A percentile compares a stretch with the other conserved stretches of the same genome.
Conservation (phyloP, 73 alveolate species). For the Paramecium biaurelia region DNA sequence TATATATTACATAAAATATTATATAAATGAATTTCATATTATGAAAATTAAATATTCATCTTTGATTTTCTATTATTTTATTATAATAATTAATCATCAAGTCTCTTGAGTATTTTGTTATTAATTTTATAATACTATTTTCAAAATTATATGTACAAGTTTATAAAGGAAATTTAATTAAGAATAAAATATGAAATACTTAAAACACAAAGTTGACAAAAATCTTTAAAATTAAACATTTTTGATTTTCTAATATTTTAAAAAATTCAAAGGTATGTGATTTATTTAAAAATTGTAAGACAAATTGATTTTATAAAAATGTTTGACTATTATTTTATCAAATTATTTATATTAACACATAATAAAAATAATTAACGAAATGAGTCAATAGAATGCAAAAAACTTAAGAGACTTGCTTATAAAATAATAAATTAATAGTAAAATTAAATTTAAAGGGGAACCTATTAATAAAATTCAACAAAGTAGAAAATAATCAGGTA, state of each 20-base stretch:
- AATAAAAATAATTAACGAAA: constrained; percentile 10
- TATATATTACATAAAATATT: not conserved
- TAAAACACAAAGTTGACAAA: no score
- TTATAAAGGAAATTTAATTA: no score
- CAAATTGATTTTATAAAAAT: not conserved
- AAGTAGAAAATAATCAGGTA: constrained; percentile 36
- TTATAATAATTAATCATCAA: no score
- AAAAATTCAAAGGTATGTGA: not conserved
- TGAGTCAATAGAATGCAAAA: constrained; percentile 41
- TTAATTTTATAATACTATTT: no score
- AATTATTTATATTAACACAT: not conserved
- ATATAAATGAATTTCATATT: not conserved
- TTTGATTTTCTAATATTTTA: not conserved
- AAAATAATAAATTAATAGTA: constrained; percentile 33
- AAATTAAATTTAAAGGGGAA: constrained; percentile 44
- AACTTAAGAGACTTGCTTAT: constrained; percentile 35
- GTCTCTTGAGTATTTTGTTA: not conserved
- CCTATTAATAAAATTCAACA: not conserved
- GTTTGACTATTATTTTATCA: not conserved
- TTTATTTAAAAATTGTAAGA: not conserved
- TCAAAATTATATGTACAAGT: no score
- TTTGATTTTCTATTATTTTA: not conserved
- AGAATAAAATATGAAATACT: no score
- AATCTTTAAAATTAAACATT: no score
- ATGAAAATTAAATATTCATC: not conserved